Evolutionary conservation across 805 yeast genomes (phyloP).

Genomic region (Candida jianshihensis): DNA sequence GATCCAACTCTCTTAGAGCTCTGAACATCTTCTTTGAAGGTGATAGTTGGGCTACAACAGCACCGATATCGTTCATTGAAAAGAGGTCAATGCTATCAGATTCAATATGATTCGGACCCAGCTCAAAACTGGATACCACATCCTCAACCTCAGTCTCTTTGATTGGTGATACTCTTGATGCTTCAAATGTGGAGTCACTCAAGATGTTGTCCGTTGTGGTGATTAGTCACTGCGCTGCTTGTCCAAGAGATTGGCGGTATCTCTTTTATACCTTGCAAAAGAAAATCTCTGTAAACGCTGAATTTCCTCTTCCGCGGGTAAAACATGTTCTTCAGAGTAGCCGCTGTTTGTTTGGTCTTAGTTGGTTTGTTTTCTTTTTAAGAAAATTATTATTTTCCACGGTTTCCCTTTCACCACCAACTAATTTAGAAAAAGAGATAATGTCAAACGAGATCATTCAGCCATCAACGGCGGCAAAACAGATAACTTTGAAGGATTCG

Average conservation of each 20-base stretch:
- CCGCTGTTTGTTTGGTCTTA: neutral
- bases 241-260: neutral
- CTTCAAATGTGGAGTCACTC: conserved; percentile 7
- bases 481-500: conserved; percentile 8
- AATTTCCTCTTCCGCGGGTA: conserved; percentile 16
- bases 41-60: neutral
- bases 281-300: conserved; percentile 18
- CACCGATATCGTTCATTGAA: conserved; percentile 7
- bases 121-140: no score
- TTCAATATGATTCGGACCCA: no score
- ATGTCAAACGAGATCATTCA: conserved; percentile 18
- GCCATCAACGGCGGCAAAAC: conserved; percentile 16
- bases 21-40: conserved; percentile 1
- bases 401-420: no score
- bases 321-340: conserved; percentile 7
- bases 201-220: neutral
- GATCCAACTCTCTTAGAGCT: neutral
- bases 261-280: conserved; percentile 11
- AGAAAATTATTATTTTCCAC: no score
- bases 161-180: neutral
- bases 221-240: neutral
- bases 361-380: no score
- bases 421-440: neutral
- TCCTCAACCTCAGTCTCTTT: conserved; percentile 2
- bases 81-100: conserved; percentile 9